Evolutionary conservation across 257 asterid species (phyloP), one percentile per base, ranked within the genome.

Genomic region (Linderniella brevidens): DNA sequence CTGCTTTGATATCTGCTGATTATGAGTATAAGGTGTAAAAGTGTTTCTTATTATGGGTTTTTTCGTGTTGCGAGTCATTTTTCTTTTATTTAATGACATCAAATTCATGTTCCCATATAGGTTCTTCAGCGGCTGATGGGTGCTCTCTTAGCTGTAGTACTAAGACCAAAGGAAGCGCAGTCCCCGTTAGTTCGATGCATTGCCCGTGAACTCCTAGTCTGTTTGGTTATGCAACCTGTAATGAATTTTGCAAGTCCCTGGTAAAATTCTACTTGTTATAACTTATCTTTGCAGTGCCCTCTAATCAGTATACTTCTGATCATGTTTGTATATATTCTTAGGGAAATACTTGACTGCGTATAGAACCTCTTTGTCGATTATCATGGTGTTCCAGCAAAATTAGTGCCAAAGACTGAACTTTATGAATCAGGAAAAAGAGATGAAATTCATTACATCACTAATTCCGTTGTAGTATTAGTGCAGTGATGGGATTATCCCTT

Each of bases 21-120:
- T 64, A 92, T 82, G 99, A 90, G 96, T 85, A 90, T 88, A 90
- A 90, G 99, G 99, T 90, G 87, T 76, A 78, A 64, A 79, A 64
- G 87, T 62, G 73, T 58, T 75, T 75, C 75, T 37, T 48, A 66
- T 59, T 64, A 70, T 58, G 49, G 48, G 46, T 14, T 55, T 63
- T 55, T 29, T 41, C 17, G 11, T 9, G 44, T 45, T 52, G 52
- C 48, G 13, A 12, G 46, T 37, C 20, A 57, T 49, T 51, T 50
- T 44, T 49, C 45, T 44, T 37, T 8, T 39, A 25, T 25, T 25
- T 6, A n/a, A 25, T 6, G 32, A 6, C 49, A 41, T 53, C 66
- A 70, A 64, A 58, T 46, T 59, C 57, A 49, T 48, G 42, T 56
- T 46, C 14, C 41, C 55, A 45, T 17, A 40, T 60, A 90, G 99